Percentiles rank a stretch among this genome's conserved stretches.
Evolutionary conservation across 257 asterid genomes (phyloP).

Genomic region (Rauvolfia tetraphylla): DNA sequence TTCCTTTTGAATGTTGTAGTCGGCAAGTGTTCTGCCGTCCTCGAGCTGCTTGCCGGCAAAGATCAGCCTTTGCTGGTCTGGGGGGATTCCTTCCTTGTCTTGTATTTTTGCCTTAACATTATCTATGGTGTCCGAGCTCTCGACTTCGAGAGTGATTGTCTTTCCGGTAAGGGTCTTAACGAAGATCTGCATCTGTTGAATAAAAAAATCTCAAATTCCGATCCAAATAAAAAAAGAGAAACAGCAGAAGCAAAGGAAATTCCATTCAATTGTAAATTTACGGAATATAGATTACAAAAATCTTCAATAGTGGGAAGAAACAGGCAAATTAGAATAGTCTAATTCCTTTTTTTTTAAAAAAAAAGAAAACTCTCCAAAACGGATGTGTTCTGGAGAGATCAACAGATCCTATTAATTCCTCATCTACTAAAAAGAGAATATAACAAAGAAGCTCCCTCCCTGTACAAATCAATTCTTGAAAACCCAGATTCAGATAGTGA

Average conservation of each 20-base stretch:
- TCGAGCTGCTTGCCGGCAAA: slow-evolving; percentile 17
- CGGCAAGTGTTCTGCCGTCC: slow-evolving; percentile 16
- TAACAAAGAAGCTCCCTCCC: too few species aligned
- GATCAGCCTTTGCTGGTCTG: slow-evolving; percentile 24
- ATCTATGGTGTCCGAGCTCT: slow-evolving; percentile 44
- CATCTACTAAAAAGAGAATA: background rate
- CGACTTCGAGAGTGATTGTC: slow-evolving; percentile 44
- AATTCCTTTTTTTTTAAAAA: too few species aligned
- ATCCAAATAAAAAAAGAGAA: too few species aligned
- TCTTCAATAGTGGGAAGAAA: too few species aligned
- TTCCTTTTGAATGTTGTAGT: slow-evolving; percentile 23
- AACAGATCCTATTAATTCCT: too few species aligned
- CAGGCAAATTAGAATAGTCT: too few species aligned
- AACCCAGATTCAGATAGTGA: too few species aligned
- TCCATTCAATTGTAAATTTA: background rate
- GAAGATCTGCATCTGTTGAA: slow-evolving; percentile 57
- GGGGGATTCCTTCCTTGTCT: slow-evolving; percentile 22
- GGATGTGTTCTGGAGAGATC: too few species aligned
- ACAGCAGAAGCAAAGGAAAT: background rate
- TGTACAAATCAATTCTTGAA: background rate
- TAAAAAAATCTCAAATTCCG: background rate
- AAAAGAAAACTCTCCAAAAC: too few species aligned
- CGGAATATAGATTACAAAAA: too few species aligned
- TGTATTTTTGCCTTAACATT: slow-evolving; percentile 40
- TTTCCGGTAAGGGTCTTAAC: slow-evolving; percentile 55